phyloP scores from a whole-genome alignment of 2,329 filamentous ascomycete genomes.

The Nectriaceae sp. region DNA sequence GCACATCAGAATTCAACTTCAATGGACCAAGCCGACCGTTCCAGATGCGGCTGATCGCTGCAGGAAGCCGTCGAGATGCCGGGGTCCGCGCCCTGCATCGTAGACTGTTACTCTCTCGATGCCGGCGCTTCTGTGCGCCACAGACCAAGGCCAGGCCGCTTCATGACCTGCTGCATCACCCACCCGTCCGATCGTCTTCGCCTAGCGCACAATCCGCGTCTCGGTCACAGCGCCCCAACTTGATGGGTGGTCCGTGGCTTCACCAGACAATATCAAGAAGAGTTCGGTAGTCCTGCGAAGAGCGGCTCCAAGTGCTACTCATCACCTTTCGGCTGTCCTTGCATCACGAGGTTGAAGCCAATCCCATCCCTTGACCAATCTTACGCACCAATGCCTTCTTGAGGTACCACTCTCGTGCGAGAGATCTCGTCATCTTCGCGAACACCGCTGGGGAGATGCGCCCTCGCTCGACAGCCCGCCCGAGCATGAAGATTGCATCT shows the following conservation, averaged over 20 bases:
- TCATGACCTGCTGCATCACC: background rate
- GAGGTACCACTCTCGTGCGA: constrained; percentile 79
- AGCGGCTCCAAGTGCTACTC: constrained; percentile 4
- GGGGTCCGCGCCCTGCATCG: background rate
- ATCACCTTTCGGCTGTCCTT: background rate
- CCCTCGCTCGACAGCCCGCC: constrained; percentile 72
- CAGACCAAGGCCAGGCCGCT: background rate
- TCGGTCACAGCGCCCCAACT: constrained; percentile 7
- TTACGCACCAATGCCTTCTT: constrained; percentile 81
- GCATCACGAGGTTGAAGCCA: constrained; percentile 45
- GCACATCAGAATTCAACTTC: background rate
- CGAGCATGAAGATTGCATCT: constrained; percentile 83
- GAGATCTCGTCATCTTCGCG: constrained; percentile 72
- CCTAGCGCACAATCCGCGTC: constrained; percentile 6
- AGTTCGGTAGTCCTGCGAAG: constrained; percentile 2
- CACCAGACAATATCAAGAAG: constrained; percentile 20
- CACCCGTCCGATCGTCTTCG: background rate
- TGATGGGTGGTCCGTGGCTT: constrained; percentile 1
- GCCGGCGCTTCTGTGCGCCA: background rate
- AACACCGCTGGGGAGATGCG: constrained; percentile 72
- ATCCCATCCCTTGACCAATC: constrained; percentile 75
- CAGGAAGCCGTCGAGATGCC: background rate
- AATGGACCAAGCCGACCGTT: background rate
- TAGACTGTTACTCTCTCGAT: background rate
- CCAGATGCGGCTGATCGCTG: background rate